These are phyloP conservation scores for Trametes hirsuta DNA, from an alignment of 1,284 basidiomycete genomes.

Conservation along the genomic window DNA sequence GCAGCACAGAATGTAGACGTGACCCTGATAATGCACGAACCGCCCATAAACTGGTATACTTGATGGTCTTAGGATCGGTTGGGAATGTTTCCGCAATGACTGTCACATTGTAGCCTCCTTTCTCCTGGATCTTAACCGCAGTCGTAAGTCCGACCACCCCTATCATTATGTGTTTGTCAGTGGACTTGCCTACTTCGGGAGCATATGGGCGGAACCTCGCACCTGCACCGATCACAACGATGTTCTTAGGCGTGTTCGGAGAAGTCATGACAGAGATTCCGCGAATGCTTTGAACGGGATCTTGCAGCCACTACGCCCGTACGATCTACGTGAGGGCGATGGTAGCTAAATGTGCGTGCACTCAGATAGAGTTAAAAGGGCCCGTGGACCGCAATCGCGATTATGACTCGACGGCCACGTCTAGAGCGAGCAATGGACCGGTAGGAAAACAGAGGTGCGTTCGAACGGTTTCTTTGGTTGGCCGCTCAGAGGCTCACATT, in stretches of 20 bases:
- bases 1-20: no score
- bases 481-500: no score
- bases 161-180: constrained; percentile 29
- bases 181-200: neutral
- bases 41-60: constrained; percentile 80
- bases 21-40: constrained; percentile 43
- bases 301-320: no score
- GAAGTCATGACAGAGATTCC: neutral
- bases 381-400: neutral
- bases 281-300: neutral
- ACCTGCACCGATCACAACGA: constrained; percentile 38
- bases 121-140: constrained; percentile 65
- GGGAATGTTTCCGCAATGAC: constrained; percentile 71
- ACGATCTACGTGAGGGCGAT: no score
- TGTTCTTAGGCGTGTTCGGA: constrained; percentile 22
- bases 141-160: constrained; percentile 77
- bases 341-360: neutral
- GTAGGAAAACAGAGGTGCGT: no score
- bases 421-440: neutral
- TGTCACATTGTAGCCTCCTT: constrained; percentile 57
- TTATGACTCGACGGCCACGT: constrained; percentile 2
- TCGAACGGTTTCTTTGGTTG: no score
- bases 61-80: constrained; percentile 65
- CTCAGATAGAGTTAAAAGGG: neutral
- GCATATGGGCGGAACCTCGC: no score